These are phyloP conservation scores for Zygnema cylindricum DNA, from an alignment of 139 green algal species.

Conservation along the genomic window DNA sequence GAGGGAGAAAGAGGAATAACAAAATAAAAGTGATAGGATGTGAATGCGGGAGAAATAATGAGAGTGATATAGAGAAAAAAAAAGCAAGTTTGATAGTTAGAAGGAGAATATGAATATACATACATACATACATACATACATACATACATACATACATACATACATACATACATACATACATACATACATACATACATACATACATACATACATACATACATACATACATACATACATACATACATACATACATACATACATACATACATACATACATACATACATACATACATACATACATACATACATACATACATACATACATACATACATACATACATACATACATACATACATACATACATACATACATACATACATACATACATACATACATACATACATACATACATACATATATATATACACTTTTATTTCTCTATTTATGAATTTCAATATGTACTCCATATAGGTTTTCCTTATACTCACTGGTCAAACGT, in stretches of 20 bases:
- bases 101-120: not conserved
- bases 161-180: too few relatives aligned
- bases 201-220: too few relatives aligned
- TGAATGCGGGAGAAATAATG: not conserved
- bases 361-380: conserved; percentile 1
- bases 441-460: not conserved
- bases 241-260: too few relatives aligned
- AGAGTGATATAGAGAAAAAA: not conserved
- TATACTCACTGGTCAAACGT: not conserved
- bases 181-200: too few relatives aligned
- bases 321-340: not conserved
- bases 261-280: too few relatives aligned
- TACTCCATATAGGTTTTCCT: not conserved
- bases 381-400: conserved; percentile 14
- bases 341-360: conserved; percentile 15
- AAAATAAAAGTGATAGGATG: not conserved
- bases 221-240: too few relatives aligned
- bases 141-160: too few relatives aligned
- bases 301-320: not conserved
- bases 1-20: not conserved
- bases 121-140: not conserved
- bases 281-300: conserved; percentile 6
- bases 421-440: too few relatives aligned
- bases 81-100: not conserved
- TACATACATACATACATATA: conserved; percentile 3